Percentiles rank a stretch among this genome's conserved stretches.
Evolutionary conservation across 108 stramenopile genomes (phyloP).

Genomic region (Cyclotella cryptica): DNA sequence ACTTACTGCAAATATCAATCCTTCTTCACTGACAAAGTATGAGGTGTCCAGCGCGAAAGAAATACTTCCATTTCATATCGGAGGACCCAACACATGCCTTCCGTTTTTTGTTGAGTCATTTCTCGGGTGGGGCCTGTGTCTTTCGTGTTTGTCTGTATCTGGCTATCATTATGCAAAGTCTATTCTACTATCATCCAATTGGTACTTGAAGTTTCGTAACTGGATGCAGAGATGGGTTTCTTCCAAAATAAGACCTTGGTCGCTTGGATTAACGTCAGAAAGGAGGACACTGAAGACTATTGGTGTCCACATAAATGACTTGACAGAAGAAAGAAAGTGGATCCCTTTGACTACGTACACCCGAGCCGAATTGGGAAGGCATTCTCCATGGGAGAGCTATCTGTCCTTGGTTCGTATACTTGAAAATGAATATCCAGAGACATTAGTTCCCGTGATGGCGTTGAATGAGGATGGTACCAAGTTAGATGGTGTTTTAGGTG

Average conservation of each 20-base stretch:
- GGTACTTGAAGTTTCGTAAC: background rate
- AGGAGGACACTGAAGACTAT: background rate
- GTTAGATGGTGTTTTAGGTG: background rate
- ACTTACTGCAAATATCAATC: background rate
- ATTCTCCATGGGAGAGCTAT: constrained; percentile 49
- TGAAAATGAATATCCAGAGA: constrained; percentile 37
- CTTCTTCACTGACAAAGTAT: too few relatives aligned
- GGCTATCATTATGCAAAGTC: constrained; percentile 52
- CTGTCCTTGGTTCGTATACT: constrained; percentile 33
- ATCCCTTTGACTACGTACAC: constrained; percentile 53
- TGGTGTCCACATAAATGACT: background rate
- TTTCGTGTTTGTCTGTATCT: constrained; percentile 53
- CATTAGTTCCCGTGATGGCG: constrained; percentile 10
- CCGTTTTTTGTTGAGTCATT: constrained; percentile 45
- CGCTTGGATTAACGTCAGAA: background rate
- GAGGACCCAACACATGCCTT: constrained; percentile 49
- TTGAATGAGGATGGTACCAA: background rate
- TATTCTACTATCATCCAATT: constrained; percentile 19
- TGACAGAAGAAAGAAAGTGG: constrained; percentile 21
- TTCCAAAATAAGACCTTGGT: background rate
- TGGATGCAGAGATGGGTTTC: background rate
- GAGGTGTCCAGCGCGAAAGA: background rate
- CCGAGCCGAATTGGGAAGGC: constrained; percentile 38
- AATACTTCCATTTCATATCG: constrained; percentile 31
- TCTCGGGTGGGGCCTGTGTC: constrained; percentile 49